Evolutionary conservation across 768 basidiomycete species (phyloP).

Genomic region (Mycena sanguinolenta): DNA sequence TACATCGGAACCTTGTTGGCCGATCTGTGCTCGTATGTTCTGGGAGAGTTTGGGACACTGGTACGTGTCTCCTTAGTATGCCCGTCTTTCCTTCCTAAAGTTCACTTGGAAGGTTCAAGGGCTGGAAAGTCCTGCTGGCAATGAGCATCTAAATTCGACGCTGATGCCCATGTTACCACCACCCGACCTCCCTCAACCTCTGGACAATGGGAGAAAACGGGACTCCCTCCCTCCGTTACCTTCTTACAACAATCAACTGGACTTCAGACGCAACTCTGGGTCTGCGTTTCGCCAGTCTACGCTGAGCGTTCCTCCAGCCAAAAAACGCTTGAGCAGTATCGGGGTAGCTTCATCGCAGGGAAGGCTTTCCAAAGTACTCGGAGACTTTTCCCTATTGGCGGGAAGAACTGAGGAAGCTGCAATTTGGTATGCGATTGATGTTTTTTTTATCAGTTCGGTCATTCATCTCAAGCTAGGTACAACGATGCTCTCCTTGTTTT

Average conservation of each 20-base stretch:
- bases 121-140: slow-evolving; percentile 86
- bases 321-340: slow-evolving; percentile 74
- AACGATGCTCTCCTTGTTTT: slow-evolving; percentile 86
- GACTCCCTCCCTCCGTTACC: slow-evolving; percentile 62
- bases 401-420: slow-evolving; percentile 88
- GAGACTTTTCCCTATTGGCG: slow-evolving; percentile 88
- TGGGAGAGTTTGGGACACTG: slow-evolving; percentile 87
- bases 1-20: slow-evolving; percentile 92
- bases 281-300: slow-evolving; percentile 67
- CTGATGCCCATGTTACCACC: slow-evolving; percentile 75
- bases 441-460: slow-evolving; percentile 4
- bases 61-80: slow-evolving; percentile 60
- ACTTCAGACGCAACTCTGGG: slow-evolving; percentile 70
- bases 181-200: slow-evolving; percentile 70
- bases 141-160: slow-evolving; percentile 84
- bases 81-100: slow-evolving; percentile 16
- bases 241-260: slow-evolving; percentile 69
- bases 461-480: slow-evolving; percentile 68
- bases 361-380: slow-evolving; percentile 88
- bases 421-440: slow-evolving; percentile 70
- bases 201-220: slow-evolving; percentile 60
- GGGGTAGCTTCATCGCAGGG: slow-evolving; percentile 85
- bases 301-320: slow-evolving; percentile 58
- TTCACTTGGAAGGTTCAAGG: slow-evolving; percentile 70
- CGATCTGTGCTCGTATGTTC: slow-evolving; percentile 88